Evolutionary conservation across 768 basidiomycete genomes (phyloP).

Genomic region (Gloeophyllum trabeum): DNA sequence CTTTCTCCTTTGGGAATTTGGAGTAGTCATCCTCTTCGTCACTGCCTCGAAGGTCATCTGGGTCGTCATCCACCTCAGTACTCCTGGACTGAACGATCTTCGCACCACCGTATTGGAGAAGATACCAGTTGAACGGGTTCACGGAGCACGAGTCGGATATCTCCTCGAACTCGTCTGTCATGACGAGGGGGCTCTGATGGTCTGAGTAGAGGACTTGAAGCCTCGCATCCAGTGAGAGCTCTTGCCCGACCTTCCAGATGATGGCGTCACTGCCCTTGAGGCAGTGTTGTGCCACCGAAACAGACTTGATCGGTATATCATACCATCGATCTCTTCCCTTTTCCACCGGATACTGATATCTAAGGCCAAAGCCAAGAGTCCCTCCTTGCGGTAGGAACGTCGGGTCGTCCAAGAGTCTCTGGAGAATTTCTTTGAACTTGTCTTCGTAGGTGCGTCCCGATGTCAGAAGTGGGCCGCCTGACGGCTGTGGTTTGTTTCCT

Average conservation of each 20-base stretch:
- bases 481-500: background rate
- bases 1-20: no score
- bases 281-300: no score
- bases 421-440: slow-evolving; percentile 8
- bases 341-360: slow-evolving; percentile 23
- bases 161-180: no score
- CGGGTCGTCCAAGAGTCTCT: slow-evolving; percentile 18
- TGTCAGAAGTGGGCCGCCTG: background rate
- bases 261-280: background rate
- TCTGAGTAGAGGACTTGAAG: background rate
- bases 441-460: slow-evolving; percentile 2
- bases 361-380: slow-evolving; percentile 26
- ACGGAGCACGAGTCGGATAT: no score
- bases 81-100: no score
- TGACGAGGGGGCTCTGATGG: no score
- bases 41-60: no score
- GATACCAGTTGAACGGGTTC: no score
- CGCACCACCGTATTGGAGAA: no score
- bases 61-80: no score
- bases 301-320: background rate
- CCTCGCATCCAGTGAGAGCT: background rate
- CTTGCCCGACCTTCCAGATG: background rate
- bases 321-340: background rate
- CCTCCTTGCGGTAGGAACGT: slow-evolving; percentile 28
- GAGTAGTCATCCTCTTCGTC: no score